phyloP scores from a whole-genome alignment of 768 basidiomycete genomes.

The Leccinum incarnatum region DNA sequence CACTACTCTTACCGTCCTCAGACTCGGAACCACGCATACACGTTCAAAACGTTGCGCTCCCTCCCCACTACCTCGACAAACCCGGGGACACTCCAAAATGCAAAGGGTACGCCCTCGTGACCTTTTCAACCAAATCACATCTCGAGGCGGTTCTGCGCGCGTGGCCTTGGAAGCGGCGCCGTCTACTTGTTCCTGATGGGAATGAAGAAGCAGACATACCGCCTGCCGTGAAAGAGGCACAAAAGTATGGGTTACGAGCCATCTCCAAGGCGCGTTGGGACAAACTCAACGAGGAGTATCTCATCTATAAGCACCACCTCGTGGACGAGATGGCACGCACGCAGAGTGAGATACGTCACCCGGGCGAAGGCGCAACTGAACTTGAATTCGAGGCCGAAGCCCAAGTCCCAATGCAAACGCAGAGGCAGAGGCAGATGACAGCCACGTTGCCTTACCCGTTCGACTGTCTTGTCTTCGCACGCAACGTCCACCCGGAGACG shows the following conservation, averaged over 20 bases:
- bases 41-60: slow-evolving; percentile 56
- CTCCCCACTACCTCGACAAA: slow-evolving; percentile 62
- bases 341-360: slow-evolving; percentile 1
- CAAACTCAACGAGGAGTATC: slow-evolving; percentile 63
- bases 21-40: slow-evolving; percentile 10
- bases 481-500: slow-evolving; percentile 68
- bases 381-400: not conserved
- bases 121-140: slow-evolving; percentile 42
- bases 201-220: not conserved
- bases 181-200: not conserved
- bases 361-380: not conserved
- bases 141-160: slow-evolving; percentile 40
- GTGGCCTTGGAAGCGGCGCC: slow-evolving; percentile 61
- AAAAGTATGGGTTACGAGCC: slow-evolving; percentile 57
- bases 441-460: slow-evolving; percentile 49
- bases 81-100: slow-evolving; percentile 52
- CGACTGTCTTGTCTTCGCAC: slow-evolving; percentile 67
- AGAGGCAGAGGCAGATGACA: slow-evolving; percentile 9
- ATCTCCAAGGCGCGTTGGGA: slow-evolving; percentile 63
- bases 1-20: slow-evolving; percentile 28
- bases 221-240: slow-evolving; percentile 40
- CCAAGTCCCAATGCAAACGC: not conserved
- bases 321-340: slow-evolving; percentile 41
- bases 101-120: slow-evolving; percentile 77
- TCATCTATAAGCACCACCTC: slow-evolving; percentile 56